These are phyloP conservation scores for Wickerhamiella spandovensis DNA, from an alignment of 805 yeast genomes.

Conservation along the genomic window DNA sequence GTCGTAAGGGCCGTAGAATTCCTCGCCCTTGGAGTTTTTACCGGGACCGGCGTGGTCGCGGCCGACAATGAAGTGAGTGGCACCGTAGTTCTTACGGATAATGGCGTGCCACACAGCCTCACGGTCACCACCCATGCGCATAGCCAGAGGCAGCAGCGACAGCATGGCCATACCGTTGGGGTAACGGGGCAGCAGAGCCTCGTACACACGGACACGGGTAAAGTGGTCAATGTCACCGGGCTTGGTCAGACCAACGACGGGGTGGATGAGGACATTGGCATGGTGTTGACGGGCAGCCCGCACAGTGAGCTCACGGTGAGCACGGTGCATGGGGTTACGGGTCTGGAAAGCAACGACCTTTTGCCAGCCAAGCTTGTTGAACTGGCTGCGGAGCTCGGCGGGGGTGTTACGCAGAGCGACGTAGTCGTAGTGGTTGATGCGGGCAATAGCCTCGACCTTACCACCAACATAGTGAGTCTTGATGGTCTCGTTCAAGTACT, in stretches of 20 bases:
- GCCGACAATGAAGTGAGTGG: slow-evolving; percentile 93
- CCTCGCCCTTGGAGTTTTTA: slow-evolving; percentile 71
- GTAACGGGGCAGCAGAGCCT: slow-evolving; percentile 80
- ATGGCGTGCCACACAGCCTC: slow-evolving; percentile 98
- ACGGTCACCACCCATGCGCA: slow-evolving; percentile 99
- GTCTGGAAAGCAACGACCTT: slow-evolving; percentile 94
- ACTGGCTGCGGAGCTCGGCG: slow-evolving; percentile 76
- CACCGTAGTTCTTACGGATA: slow-evolving; percentile 91
- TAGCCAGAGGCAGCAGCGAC: slow-evolving; percentile 81
- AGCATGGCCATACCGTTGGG: slow-evolving; percentile 89
- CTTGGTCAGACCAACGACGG: slow-evolving; percentile 92
- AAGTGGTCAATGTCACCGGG: slow-evolving; percentile 98
- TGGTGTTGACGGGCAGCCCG: slow-evolving; percentile 91
- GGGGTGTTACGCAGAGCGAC: slow-evolving; percentile 82
- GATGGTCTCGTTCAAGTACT: slow-evolving; percentile 55
- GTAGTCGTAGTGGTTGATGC: slow-evolving; percentile 85
- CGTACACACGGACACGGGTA: slow-evolving; percentile 90
- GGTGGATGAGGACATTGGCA: slow-evolving; percentile 82
- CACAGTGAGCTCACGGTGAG: slow-evolving; percentile 90
- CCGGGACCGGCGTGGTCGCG: slow-evolving; percentile 99
- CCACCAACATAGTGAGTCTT: slow-evolving; percentile 88
- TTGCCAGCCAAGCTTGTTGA: slow-evolving; percentile 68
- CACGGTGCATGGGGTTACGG: slow-evolving; percentile 97
- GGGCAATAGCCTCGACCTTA: slow-evolving; percentile 62
- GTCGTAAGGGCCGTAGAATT: slow-evolving; percentile 93